Percentiles rank a stretch among this genome's conserved stretches.
These are phyloP conservation scores for Globisporangium cystogenes DNA, from an alignment of 352 stramenopile species.

Conservation along the genomic window DNA sequence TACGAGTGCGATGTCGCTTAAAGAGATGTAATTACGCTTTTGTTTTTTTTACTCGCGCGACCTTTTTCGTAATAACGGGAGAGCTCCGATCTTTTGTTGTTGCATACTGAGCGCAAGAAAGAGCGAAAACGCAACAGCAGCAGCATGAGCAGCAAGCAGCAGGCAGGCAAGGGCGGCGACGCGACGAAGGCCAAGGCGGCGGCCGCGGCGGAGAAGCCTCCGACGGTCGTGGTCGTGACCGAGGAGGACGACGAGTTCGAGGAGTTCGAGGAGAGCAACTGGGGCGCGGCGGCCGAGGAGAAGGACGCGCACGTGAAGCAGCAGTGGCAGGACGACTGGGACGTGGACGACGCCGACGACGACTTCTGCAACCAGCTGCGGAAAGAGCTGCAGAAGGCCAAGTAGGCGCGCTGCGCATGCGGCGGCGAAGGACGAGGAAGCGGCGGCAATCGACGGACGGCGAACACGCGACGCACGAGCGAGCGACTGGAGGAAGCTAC, in stretches of 20 bases:
- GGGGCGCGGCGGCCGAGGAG: slow-evolving; percentile 69
- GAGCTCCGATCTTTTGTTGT: slow-evolving; percentile 7
- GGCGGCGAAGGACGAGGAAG: too few relatives aligned
- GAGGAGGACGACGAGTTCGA: slow-evolving; percentile 89
- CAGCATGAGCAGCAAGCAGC: slow-evolving; percentile 5
- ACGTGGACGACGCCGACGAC: slow-evolving; percentile 90
- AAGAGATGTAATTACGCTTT: slow-evolving; percentile 8
- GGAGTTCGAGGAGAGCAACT: slow-evolving; percentile 84
- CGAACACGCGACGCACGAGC: too few relatives aligned
- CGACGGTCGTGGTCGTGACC: slow-evolving; percentile 70
- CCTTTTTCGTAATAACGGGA: slow-evolving; percentile 6
- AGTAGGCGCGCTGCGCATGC: slow-evolving; percentile 22
- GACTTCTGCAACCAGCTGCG: slow-evolving; percentile 91
- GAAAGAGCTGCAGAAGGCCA: slow-evolving; percentile 85
- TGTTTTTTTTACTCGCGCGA: slow-evolving; percentile 11
- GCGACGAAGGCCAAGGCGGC: not conserved
- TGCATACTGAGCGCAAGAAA: not conserved
- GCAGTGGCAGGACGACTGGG: slow-evolving; percentile 93
- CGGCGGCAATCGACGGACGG: too few relatives aligned
- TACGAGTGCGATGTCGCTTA: not conserved
- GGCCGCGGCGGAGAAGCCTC: slow-evolving; percentile 40
- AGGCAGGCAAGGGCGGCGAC: too few relatives aligned
- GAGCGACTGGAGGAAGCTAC: too few relatives aligned
- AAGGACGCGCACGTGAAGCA: slow-evolving; percentile 82
- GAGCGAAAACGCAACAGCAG: slow-evolving; percentile 3